Conservation (phyloP, 2,329 filamentous ascomycete genomes). For the Tolypocladium nubicola region DNA sequence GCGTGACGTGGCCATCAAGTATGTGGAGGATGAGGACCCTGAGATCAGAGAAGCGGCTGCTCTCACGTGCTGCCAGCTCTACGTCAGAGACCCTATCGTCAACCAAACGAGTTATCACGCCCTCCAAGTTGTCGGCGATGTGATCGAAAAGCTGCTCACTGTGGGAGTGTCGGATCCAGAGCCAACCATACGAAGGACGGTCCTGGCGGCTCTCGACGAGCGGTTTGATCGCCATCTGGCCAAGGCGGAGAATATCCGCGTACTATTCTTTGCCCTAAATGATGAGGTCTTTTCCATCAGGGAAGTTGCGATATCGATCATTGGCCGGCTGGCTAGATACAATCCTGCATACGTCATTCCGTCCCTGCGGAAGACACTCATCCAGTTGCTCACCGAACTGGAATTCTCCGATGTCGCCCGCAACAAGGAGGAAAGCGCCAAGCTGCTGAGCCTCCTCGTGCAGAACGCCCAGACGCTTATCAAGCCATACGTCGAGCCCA, state of each 20-base stretch:
- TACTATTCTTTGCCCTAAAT: conserved; percentile 88
- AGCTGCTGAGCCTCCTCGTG: conserved; percentile 83
- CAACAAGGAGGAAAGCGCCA: conserved; percentile 94
- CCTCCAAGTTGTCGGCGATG: conserved; percentile 92
- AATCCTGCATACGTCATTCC: conserved; percentile 98
- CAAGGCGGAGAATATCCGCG: conserved; percentile 94
- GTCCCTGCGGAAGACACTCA: conserved; percentile 84
- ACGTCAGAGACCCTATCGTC: conserved; percentile 92
- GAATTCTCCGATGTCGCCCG: conserved; percentile 90
- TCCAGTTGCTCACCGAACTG: conserved; percentile 91
- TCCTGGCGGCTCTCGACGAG: conserved; percentile 79
- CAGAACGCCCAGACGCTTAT: conserved; percentile 88
- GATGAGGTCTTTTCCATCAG: conserved; percentile 89
- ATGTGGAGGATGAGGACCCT: conserved; percentile 90
- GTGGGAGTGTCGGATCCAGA: conserved; percentile 91
- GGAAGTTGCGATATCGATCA: conserved; percentile 91
- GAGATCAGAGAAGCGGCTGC: conserved; percentile 91
- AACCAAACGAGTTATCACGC: conserved; percentile 97
- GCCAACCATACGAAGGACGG: conserved; percentile 76
- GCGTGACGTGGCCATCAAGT: conserved; percentile 93
- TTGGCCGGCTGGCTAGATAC: conserved; percentile 79
- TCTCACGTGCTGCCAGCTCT: conserved; percentile 94
- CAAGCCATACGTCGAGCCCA: conserved; percentile 92
- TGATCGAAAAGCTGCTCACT: conserved; percentile 92
- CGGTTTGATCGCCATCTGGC: conserved; percentile 95